Evolutionary conservation across 495 filamentous ascomycete genomes (phyloP).

Genomic region (Penicillium pancosmium): DNA sequence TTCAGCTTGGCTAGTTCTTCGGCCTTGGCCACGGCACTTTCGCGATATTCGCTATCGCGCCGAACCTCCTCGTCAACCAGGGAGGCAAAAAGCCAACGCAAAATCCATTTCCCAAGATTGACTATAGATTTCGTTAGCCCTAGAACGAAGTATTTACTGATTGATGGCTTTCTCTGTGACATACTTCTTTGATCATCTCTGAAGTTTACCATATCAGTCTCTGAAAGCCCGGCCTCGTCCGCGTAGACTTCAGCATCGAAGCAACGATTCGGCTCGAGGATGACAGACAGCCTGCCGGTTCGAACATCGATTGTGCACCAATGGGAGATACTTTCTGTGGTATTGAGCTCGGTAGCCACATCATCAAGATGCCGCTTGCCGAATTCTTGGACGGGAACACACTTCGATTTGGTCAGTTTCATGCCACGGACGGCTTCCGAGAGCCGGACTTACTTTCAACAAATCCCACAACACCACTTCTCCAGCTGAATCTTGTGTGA

Average conservation of each 20-base stretch:
- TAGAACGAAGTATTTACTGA: background rate
- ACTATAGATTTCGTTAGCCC: conserved; percentile 55
- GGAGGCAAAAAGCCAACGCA: conserved; percentile 88
- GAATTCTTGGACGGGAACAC: conserved; percentile 80
- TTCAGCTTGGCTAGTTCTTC: conserved; percentile 57
- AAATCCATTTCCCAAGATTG: conserved; percentile 95
- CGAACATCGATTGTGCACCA: conserved; percentile 96
- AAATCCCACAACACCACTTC: conserved; percentile 98
- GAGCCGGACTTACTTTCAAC: conserved; percentile 59
- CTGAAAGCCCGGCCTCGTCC: conserved; percentile 70
- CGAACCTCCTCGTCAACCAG: conserved; percentile 88
- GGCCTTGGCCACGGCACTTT: conserved; percentile 61
- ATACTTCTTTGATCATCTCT: conserved; percentile 93
- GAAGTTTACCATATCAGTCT: conserved; percentile 71
- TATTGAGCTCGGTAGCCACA: conserved; percentile 86
- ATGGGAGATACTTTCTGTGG: conserved; percentile 81
- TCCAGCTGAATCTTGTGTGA: conserved; percentile 92
- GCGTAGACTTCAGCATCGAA: conserved; percentile 98
- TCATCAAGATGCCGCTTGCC: conserved; percentile 94
- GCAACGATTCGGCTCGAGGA: conserved; percentile 92
- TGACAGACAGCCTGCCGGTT: conserved; percentile 86
- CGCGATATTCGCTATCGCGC: conserved; percentile 74
- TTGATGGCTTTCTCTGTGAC: conserved; percentile 22
- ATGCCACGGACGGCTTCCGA: background rate
- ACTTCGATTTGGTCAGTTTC: conserved; percentile 51